Conservation (phyloP, 2,329 filamentous ascomycete genomes). For the Metarhizium brunneum region DNA sequence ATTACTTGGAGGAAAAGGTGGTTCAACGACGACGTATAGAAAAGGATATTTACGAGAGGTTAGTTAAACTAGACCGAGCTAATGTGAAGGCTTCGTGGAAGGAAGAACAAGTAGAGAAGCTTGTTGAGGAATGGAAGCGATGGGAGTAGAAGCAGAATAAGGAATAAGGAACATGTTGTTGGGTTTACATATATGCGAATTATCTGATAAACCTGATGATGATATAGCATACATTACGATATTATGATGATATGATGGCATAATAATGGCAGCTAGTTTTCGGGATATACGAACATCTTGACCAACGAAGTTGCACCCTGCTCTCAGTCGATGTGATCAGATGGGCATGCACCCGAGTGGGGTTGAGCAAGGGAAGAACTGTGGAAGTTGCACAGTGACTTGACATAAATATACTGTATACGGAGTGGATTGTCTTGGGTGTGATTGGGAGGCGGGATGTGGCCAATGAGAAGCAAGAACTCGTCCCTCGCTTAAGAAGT, state of each 20-base stretch:
- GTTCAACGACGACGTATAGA: conserved; percentile 53
- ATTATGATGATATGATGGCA: conserved; percentile 3
- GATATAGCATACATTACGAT: conserved; percentile 1
- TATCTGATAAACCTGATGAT: neutral
- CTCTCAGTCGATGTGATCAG: neutral
- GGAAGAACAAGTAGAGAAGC: conserved; percentile 34
- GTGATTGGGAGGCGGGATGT: neutral
- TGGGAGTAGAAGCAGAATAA: conserved; percentile 35
- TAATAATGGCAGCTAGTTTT: neutral
- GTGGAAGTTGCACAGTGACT: neutral
- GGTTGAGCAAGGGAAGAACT: neutral
- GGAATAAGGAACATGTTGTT: neutral
- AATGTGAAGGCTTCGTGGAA: conserved; percentile 27
- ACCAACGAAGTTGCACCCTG: neutral
- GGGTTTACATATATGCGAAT: neutral
- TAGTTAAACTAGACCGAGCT: conserved; percentile 32
- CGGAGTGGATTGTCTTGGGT: neutral
- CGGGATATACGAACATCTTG: neutral
- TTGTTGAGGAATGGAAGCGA: conserved; percentile 47
- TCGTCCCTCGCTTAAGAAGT: conserved; percentile 18
- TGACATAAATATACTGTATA: neutral
- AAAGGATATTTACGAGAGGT: conserved; percentile 45
- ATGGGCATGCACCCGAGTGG: too few relatives aligned
- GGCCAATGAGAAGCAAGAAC: neutral
- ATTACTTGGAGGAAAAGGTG: conserved; percentile 48